Conservation (phyloP, 768 basidiomycete genomes). For the Rhizopogon sp. region DNA sequence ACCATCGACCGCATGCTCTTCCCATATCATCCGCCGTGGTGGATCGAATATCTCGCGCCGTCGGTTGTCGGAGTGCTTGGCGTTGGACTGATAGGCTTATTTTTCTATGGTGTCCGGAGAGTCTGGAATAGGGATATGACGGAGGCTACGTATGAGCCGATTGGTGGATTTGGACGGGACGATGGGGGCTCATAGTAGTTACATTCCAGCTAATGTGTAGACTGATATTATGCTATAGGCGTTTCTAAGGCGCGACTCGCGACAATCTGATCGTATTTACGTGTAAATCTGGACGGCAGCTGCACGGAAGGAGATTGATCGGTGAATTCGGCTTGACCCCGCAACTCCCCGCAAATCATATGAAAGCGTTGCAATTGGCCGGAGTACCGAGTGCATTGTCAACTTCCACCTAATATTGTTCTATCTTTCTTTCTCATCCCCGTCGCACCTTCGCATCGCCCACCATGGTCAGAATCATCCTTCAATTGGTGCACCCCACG, state of each 20-base stretch:
- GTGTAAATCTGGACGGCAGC: too few species aligned
- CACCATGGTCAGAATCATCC: slow-evolving; percentile 20
- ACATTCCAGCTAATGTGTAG: slow-evolving; percentile 11
- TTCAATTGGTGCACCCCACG: not conserved
- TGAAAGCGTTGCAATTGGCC: slow-evolving; percentile 10
- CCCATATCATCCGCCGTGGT: slow-evolving; percentile 88
- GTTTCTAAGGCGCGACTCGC: not conserved
- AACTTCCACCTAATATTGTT: not conserved
- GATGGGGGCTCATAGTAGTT: slow-evolving; percentile 31
- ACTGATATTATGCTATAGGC: slow-evolving; percentile 8
- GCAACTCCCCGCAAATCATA: slow-evolving; percentile 26
- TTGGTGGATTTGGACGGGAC: slow-evolving; percentile 70
- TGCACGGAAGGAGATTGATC: slow-evolving; percentile 7
- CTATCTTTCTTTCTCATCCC: slow-evolving; percentile 2
- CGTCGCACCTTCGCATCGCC: slow-evolving; percentile 4
- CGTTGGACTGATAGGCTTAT: slow-evolving; percentile 52
- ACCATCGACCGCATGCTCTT: slow-evolving; percentile 78
- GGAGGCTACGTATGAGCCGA: slow-evolving; percentile 87
- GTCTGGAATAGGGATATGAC: slow-evolving; percentile 73
- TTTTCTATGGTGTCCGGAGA: slow-evolving; percentile 68
- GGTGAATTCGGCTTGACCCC: slow-evolving; percentile 1
- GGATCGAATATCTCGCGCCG: slow-evolving; percentile 70
- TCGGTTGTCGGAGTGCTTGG: slow-evolving; percentile 57
- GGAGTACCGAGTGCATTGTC: slow-evolving; percentile 3
- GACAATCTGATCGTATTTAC: too few species aligned